Conservation (phyloP, 805 yeast species). For the Saturnispora quitensis region DNA sequence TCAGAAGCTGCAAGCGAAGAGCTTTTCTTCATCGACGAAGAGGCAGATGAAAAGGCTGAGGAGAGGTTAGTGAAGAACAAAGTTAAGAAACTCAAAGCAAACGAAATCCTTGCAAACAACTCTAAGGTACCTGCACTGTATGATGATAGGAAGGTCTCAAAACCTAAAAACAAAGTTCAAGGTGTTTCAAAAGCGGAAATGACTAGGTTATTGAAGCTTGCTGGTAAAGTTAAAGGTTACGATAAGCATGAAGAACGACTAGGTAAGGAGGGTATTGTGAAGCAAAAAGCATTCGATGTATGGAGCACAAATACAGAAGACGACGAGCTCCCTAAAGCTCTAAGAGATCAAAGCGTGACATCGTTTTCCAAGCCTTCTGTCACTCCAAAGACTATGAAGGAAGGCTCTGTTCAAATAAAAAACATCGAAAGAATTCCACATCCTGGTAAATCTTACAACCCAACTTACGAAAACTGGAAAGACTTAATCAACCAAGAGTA, state of each 20-base stretch:
- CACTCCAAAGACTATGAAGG: constrained; percentile 46
- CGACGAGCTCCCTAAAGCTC: constrained; percentile 31
- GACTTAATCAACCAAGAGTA: constrained; percentile 58
- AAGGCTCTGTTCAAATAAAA: constrained; percentile 45
- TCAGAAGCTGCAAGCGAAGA: constrained; percentile 36
- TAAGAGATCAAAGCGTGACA: constrained; percentile 23
- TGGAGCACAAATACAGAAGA: constrained; percentile 40
- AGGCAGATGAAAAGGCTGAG: constrained; percentile 41
- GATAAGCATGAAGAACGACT: constrained; percentile 41
- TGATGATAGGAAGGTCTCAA: constrained; percentile 31
- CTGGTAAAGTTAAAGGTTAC: constrained; percentile 62
- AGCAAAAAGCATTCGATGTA: constrained; percentile 46
- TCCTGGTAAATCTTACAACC: constrained; percentile 91
- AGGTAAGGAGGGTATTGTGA: constrained; percentile 57
- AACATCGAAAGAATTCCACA: constrained; percentile 50
- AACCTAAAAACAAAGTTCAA: constrained; percentile 32
- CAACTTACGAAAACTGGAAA: constrained; percentile 78
- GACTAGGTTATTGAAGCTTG: constrained; percentile 57
- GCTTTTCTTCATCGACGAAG: constrained; percentile 58
- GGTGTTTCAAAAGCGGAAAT: constrained; percentile 60
- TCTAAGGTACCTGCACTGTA: constrained; percentile 68
- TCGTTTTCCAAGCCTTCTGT: constrained; percentile 45
- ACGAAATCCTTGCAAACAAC: constrained; percentile 60
- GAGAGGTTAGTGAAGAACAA: constrained; percentile 33
- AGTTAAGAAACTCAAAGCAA: constrained; percentile 29